These are phyloP conservation scores for Rhypophila decipiens DNA, from an alignment of 495 filamentous ascomycete genomes.

Conservation along the genomic window DNA sequence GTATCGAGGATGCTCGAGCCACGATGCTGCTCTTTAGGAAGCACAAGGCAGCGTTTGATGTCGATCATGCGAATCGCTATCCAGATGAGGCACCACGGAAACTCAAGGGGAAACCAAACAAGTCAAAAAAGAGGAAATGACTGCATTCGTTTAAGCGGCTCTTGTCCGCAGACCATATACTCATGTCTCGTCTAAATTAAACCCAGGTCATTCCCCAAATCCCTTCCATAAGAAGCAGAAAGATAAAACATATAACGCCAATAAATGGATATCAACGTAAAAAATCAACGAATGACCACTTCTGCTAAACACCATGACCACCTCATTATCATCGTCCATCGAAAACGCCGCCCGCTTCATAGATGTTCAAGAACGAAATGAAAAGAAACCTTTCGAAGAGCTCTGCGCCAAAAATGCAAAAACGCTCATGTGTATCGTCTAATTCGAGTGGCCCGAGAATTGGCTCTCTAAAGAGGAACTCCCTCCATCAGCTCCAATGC, in stretches of 20 bases:
- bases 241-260: no score
- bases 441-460: background rate
- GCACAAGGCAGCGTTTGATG: constrained; percentile 77
- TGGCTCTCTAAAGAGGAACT: constrained; percentile 44
- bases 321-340: background rate
- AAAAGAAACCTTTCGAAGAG: background rate
- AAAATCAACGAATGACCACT: background rate
- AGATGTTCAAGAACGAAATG: background rate
- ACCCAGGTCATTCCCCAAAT: no score
- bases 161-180: no score
- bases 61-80: constrained; percentile 62
- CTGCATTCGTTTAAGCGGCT: no score
- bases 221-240: no score
- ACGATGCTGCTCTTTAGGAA: constrained; percentile 80
- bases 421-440: no score
- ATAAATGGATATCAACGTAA: no score
- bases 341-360: background rate
- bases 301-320: background rate
- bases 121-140: constrained; percentile 11
- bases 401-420: background rate
- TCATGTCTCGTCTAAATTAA: no score
- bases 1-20: constrained; percentile 81
- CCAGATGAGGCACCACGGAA: constrained; percentile 24
- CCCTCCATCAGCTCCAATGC: constrained; percentile 61
- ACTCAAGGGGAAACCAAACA: constrained; percentile 18